Conservation (phyloP, 2,329 filamentous ascomycete species). For the Epichloe scottii region DNA sequence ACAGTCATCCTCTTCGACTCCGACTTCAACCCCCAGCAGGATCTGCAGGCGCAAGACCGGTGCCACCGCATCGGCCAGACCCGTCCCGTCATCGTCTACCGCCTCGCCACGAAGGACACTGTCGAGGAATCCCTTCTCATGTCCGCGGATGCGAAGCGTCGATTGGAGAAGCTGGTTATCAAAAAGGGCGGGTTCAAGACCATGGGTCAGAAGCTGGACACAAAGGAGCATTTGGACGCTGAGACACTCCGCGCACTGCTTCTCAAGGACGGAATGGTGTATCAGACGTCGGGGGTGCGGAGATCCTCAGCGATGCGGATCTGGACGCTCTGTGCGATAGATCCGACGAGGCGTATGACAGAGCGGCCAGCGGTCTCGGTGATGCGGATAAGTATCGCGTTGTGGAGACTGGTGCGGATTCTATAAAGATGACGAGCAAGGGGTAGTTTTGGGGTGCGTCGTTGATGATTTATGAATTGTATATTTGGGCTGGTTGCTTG, state of each 20-base stretch:
- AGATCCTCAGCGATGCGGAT: constrained; percentile 64
- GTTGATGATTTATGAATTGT: neutral
- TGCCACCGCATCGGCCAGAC: constrained; percentile 92
- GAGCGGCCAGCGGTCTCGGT: constrained; percentile 68
- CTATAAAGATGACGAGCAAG: constrained; percentile 30
- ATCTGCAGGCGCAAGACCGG: constrained; percentile 90
- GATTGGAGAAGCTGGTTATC: constrained; percentile 89
- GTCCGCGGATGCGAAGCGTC: constrained; percentile 81
- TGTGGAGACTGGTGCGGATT: constrained; percentile 59
- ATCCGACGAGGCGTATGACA: constrained; percentile 48
- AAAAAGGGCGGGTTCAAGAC: constrained; percentile 77
- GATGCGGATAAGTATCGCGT: constrained; percentile 60
- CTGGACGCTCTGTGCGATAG: constrained; percentile 69
- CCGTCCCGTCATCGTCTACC: constrained; percentile 81
- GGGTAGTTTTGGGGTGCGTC: neutral
- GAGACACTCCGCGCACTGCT: constrained; percentile 51
- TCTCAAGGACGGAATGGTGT: constrained; percentile 59
- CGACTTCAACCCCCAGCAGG: constrained; percentile 93
- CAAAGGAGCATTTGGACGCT: constrained; percentile 41
- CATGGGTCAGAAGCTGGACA: constrained; percentile 48
- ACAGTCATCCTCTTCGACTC: constrained; percentile 84
- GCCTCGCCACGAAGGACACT: constrained; percentile 83
- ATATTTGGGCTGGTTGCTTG: constrained; percentile 22
- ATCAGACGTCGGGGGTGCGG: constrained; percentile 45
- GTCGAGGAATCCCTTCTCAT: constrained; percentile 81